Percentiles rank a stretch among this genome's conserved stretches.
Conservation (phyloP, 768 basidiomycete species). For the Lentinula detonsa region DNA sequence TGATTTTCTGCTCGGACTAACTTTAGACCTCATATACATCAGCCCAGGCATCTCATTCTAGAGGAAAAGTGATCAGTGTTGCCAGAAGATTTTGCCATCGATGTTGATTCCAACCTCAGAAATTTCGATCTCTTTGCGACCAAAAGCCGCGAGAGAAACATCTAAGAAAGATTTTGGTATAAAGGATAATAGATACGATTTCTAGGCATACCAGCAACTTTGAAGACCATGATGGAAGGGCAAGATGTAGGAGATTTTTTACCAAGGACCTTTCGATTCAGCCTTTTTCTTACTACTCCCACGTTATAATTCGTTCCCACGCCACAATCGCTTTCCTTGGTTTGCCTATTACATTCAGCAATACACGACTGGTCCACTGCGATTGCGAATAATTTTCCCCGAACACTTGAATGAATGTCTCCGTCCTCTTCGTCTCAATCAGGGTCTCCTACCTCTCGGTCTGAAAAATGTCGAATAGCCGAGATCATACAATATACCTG, state of each 20-base stretch:
- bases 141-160: conserved; percentile 96
- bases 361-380: neutral
- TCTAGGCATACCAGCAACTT: conserved; percentile 69
- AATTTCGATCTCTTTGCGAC: conserved; percentile 99
- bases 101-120: conserved; percentile 67
- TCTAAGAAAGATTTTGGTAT: conserved; percentile 35
- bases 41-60: conserved; percentile 95
- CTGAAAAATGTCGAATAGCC: conserved; percentile 47
- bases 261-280: neutral
- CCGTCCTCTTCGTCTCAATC: neutral
- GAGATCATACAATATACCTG: conserved; percentile 76
- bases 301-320: neutral
- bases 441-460: neutral
- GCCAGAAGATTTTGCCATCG: neutral
- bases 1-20: conserved; percentile 20
- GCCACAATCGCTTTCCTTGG: neutral
- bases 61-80: neutral
- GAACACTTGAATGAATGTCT: neutral
- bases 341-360: neutral
- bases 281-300: neutral
- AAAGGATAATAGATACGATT: neutral
- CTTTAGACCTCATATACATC: conserved; percentile 89
- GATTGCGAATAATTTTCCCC: neutral
- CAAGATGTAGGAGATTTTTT: neutral
- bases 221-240: conserved; percentile 62